A percentile compares a stretch with the other conserved stretches of the same genome.
Conservation (phyloP, 495 filamentous ascomycete species). For the Penicillium steckii region DNA sequence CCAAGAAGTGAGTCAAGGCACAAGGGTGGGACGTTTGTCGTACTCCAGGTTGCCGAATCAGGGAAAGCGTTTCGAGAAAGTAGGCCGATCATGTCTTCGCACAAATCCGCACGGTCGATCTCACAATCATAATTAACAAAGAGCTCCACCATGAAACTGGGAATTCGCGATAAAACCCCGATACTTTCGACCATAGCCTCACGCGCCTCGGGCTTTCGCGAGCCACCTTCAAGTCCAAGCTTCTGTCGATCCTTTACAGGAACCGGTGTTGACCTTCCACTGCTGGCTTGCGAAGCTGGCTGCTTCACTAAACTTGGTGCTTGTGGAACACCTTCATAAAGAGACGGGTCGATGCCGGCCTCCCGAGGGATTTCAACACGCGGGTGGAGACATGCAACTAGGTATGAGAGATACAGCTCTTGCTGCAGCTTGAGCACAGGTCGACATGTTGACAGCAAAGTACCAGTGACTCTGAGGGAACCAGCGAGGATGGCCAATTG, state of each 20-base stretch:
- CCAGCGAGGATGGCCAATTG: constrained; percentile 91
- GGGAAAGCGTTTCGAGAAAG: constrained; percentile 93
- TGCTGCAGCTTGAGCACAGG: constrained; percentile 95
- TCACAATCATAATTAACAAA: constrained; percentile 99
- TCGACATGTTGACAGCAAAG: constrained; percentile 85
- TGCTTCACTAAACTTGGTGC: constrained; percentile 83
- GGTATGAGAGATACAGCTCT: constrained; percentile 91
- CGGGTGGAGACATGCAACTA: constrained; percentile 91
- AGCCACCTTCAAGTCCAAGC: constrained; percentile 89
- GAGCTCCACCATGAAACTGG: constrained; percentile 89
- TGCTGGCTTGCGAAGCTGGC: constrained; percentile 70
- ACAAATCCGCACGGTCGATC: constrained; percentile 85
- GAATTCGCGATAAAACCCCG: constrained; percentile 85
- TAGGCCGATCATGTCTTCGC: constrained; percentile 91
- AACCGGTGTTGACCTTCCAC: constrained; percentile 88
- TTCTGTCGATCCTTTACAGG: constrained; percentile 91
- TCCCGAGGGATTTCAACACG: constrained; percentile 89
- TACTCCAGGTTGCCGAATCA: constrained; percentile 98
- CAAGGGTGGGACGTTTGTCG: constrained; percentile 93
- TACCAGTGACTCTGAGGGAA: constrained; percentile 87
- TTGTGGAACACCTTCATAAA: constrained; percentile 94
- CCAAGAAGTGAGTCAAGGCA: constrained; percentile 90
- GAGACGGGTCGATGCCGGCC: constrained; percentile 80
- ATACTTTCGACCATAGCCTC: constrained; percentile 99
- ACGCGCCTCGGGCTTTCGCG: constrained; percentile 86